Evolutionary conservation across 768 basidiomycete species (phyloP).

Genomic region (Suillus subluteus): DNA sequence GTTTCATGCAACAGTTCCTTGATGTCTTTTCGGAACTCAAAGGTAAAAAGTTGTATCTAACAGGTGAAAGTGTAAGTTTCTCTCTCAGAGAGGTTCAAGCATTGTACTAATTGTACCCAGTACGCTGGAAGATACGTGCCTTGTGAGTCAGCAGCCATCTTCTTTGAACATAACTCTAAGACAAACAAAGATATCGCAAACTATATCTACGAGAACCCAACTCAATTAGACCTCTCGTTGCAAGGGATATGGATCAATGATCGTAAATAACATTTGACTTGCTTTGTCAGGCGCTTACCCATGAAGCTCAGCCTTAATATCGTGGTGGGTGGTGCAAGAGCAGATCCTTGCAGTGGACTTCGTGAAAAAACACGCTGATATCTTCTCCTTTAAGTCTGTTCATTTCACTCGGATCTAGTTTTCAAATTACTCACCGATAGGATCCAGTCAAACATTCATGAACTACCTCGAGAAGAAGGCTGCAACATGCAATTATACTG

Average conservation of each 20-base stretch:
- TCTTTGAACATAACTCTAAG: background rate
- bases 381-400: background rate
- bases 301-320: background rate
- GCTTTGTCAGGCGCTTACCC: background rate
- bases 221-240: background rate
- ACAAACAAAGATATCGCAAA: background rate
- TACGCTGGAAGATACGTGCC: background rate
- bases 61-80: background rate
- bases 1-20: background rate
- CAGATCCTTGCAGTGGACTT: background rate
- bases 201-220: background rate
- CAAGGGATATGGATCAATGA: background rate
- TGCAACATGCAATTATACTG: constrained; percentile 57
- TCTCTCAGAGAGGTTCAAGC: background rate
- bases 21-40: background rate
- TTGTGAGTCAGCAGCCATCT: background rate
- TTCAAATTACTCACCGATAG: no score
- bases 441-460: no score
- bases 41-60: background rate
- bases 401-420: background rate
- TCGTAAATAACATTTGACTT: background rate
- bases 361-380: background rate
- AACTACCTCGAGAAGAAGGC: no score
- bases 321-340: background rate
- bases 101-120: background rate